A percentile compares a stretch with the other conserved stretches of the same genome.
phyloP scores from a whole-genome alignment of 805 yeast genomes.

The Metschnikowia hibisci region DNA sequence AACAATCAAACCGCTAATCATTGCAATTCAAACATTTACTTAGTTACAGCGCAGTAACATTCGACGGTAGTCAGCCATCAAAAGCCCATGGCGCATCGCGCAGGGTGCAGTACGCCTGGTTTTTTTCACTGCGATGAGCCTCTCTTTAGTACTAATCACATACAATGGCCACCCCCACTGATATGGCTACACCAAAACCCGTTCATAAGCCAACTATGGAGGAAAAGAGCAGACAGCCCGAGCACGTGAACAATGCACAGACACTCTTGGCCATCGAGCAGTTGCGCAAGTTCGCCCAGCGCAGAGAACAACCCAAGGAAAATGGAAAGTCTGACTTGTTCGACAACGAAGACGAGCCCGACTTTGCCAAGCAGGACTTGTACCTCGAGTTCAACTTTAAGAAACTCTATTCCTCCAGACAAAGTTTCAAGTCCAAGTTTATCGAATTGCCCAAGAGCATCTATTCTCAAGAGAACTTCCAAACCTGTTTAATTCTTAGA shows the following conservation, averaged over 20 bases:
- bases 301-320: constrained; percentile 27
- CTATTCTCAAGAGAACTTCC: constrained; percentile 38
- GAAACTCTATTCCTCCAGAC: constrained; percentile 58
- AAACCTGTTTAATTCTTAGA: constrained; percentile 64
- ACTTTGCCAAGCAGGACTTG: constrained; percentile 53
- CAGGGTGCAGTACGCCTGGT: constrained; percentile 10
- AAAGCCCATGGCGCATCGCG: background rate
- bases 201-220: background rate
- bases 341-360: constrained; percentile 30
- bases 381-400: constrained; percentile 63
- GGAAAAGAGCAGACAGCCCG: constrained; percentile 9
- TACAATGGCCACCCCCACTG: background rate
- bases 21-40: too few species aligned
- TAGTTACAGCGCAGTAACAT: too few species aligned
- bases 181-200: background rate
- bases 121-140: constrained; percentile 19
- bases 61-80: too few species aligned
- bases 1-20: too few species aligned
- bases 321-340: constrained; percentile 47
- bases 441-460: constrained; percentile 47
- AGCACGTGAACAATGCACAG: constrained; percentile 15
- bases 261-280: constrained; percentile 55
- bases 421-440: constrained; percentile 53
- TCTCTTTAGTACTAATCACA: background rate
- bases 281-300: constrained; percentile 54